Evolutionary conservation across 1,139 yeast genomes (phyloP), one percentile per base, ranked within the genome.

Genomic region (Citeromyces hawaiiensis): DNA sequence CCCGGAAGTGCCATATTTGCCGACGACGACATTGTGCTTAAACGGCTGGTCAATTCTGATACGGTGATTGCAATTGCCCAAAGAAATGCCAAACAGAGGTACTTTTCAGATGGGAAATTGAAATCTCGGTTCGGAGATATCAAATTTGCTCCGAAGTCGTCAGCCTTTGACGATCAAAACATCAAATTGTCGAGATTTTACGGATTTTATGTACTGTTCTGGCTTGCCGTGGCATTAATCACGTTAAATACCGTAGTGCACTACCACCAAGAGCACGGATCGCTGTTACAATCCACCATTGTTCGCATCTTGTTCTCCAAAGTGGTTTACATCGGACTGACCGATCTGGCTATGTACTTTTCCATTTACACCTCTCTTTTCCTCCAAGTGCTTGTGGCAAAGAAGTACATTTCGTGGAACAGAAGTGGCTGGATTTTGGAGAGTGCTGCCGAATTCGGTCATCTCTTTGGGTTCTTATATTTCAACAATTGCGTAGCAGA

Each of bases 331-430:
- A 77, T 86, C 23, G 94, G 75, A 0, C 46, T 79, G 17, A 75
- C 83, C 1, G 96, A 86, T 54, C 56, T 76, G 35, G 56, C 56
- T 36, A 81, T 86, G 91, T 86, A 85, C 52, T 48, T 78, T 25
- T 52, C 73, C 14, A 70, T 73, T 30, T 86, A 78, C 51, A 57
- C 72, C 34, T 68, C 77, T 1, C 75, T 67, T 35, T 51, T 64
- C 2, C 50, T 83, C 36, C 96, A 86, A 48, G 45, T 55, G 38
- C 56, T 64, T 3, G 65, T 81, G 43, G 64, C 63, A 44, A 41
- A 52, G 2, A 61, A 63, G 1, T 50, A 49, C 23, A 50, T 83
- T 16, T 49, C 53, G 8, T 87, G 96, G 96, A 54, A 59, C 11
- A 48, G 52, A 1, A 46, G 63, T 1, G 96, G 95, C 1, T 72